phyloP scores from a whole-genome alignment of 768 basidiomycete genomes.

The Tubosaeta sp. region DNA sequence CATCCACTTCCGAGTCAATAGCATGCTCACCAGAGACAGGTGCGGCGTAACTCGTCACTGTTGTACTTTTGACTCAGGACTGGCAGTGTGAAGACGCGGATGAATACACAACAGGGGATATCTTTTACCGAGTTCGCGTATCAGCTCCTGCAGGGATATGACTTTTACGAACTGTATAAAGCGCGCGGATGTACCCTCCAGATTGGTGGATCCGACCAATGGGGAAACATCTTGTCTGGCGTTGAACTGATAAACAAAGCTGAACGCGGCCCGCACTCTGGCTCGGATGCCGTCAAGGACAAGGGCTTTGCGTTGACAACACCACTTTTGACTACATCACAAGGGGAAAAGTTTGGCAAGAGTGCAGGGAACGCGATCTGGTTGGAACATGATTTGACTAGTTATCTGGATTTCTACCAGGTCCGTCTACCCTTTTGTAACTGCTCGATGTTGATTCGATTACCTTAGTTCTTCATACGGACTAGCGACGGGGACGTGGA shows the following conservation, averaged over 20 bases:
- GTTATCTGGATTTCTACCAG: conserved; percentile 93
- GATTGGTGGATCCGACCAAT: conserved; percentile 95
- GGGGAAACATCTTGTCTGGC: conserved; percentile 96
- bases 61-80: conserved; percentile 6
- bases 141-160: conserved; percentile 94
- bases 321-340: conserved; percentile 85
- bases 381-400: conserved; percentile 75
- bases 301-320: conserved; percentile 84
- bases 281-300: conserved; percentile 13
- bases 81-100: conserved; percentile 73
- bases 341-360: conserved; percentile 96
- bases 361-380: conserved; percentile 95
- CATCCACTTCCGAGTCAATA: conserved; percentile 73
- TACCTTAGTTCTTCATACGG: conserved; percentile 79
- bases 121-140: conserved; percentile 99
- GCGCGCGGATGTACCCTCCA: conserved; percentile 74
- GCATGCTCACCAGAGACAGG: conserved; percentile 92
- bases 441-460: neutral
- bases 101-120: conserved; percentile 77
- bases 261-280: conserved; percentile 7
- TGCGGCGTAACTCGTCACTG: conserved; percentile 22
- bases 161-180: conserved; percentile 76
- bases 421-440: conserved; percentile 34
- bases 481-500: conserved; percentile 77
- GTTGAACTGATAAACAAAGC: conserved; percentile 78